These are phyloP conservation scores for Cutaneotrichosporon sp. DNA, from an alignment of 1,284 basidiomycete genomes.

Conservation along the genomic window DNA sequence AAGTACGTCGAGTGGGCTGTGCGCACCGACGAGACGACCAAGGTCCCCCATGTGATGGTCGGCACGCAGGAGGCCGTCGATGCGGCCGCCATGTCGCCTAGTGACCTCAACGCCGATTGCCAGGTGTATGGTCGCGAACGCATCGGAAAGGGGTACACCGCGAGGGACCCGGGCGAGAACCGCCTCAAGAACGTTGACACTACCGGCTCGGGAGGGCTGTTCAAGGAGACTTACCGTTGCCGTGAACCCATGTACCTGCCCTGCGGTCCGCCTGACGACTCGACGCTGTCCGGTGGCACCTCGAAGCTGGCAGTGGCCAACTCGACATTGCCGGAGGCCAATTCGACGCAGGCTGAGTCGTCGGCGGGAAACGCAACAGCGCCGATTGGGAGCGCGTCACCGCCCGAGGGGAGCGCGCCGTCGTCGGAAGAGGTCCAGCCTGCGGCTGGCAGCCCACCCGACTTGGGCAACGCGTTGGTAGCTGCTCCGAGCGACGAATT, in stretches of 20 bases:
- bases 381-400: too few relatives aligned
- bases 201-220: not conserved
- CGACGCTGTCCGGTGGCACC: too few relatives aligned
- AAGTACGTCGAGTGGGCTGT: not conserved
- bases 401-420: too few relatives aligned
- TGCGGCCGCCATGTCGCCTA: not conserved
- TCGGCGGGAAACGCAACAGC: too few relatives aligned
- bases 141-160: not conserved
- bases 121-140: not conserved
- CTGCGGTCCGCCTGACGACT: not conserved
- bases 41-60: not conserved
- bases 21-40: not conserved
- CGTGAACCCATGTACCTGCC: not conserved
- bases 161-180: not conserved
- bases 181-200: not conserved
- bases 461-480: too few relatives aligned
- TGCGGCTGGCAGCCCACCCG: too few relatives aligned
- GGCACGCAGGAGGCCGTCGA: slow-evolving; percentile 6
- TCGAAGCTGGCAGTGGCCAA: too few relatives aligned
- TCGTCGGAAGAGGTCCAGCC: too few relatives aligned
- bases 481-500: too few relatives aligned
- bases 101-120: not conserved
- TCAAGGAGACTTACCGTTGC: not conserved
- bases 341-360: too few relatives aligned
- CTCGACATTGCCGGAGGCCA: too few relatives aligned